A percentile compares a stretch with the other conserved stretches of the same genome.
phyloP scores from a whole-genome alignment of 306 rosid species.

The Alnus rubra region DNA sequence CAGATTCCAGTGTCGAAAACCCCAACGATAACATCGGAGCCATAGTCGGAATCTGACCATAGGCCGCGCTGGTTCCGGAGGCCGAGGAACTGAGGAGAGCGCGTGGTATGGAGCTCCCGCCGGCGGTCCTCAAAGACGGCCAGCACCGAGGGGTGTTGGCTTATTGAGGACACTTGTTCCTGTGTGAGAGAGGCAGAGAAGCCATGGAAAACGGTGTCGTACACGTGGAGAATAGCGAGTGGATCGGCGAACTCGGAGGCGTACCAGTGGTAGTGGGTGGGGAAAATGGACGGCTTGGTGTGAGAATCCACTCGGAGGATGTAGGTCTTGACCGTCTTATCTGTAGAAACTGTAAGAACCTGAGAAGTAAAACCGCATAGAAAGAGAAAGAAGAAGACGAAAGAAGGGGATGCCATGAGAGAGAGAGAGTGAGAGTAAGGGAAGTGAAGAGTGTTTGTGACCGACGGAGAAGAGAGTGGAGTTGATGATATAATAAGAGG shows the following conservation, averaged over 20 bases:
- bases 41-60: conserved; percentile 90
- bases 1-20: conserved; percentile 83
- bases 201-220: conserved; percentile 83
- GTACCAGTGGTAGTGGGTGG: conserved; percentile 85
- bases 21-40: conserved; percentile 84
- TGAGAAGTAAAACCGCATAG: conserved; percentile 21
- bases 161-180: conserved; percentile 39
- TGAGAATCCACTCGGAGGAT: conserved; percentile 57
- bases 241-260: conserved; percentile 63
- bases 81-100: conserved; percentile 92
- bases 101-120: conserved; percentile 85
- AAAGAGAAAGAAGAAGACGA: conserved; percentile 30
- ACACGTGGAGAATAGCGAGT: conserved; percentile 55
- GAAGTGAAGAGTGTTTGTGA: conserved; percentile 18
- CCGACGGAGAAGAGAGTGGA: neutral
- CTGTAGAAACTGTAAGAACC: conserved; percentile 6
- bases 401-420: neutral
- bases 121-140: conserved; percentile 75
- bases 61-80: conserved; percentile 87
- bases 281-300: conserved; percentile 74
- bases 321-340: conserved; percentile 50
- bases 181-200: conserved; percentile 71
- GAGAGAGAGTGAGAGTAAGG: conserved; percentile 29
- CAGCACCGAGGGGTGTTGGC: conserved; percentile 60
- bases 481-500: conserved; percentile 34